Evolutionary conservation across 495 filamentous ascomycete genomes (phyloP), one percentile per base, ranked within the genome.

Genomic region (Mytilinidion resinicola): DNA sequence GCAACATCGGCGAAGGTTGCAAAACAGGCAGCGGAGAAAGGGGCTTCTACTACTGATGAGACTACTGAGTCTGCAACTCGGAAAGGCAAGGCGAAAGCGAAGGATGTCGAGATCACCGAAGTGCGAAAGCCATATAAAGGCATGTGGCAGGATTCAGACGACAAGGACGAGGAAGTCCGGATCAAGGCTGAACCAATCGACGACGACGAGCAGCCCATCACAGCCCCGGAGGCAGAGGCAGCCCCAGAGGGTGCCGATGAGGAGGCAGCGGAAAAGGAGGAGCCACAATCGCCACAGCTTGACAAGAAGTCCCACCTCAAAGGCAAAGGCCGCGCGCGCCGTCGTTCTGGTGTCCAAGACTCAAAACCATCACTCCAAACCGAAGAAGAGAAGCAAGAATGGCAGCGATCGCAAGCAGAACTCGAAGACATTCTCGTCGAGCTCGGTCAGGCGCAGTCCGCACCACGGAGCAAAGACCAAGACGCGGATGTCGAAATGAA

Each of bases 341-440:
- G 52, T 52, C 10, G 46, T 14, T 49, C 46, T 9, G 33, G 46
- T 17, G 11, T 49, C 19, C 37, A 33, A 14, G 42, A 43, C 6
- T 55, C 57, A 47, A 65, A 59, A 19, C 70, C 69, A 1, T 70
- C 68, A 2, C 53, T 71, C 37, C 71, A 75, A 59, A 76, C 74
- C 14, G 68, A 72, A 35, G 72, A 79, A 56, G 74, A 78, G 35
- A 55, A 55, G 30, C 68, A 63, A 25, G 74, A 77, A 62, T 72
- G 68, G 53, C 62, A 64, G 19, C 70, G 74, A n/a, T 62, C 66
- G 35, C 61, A 70, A 25, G 51, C 63, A 20, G 71, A 74, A 51
- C 56, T 73, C 12, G 34, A 21, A 9, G 19, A 35, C 14, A 56
- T 55, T 9, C 33, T 47, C 14, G 49, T 61, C 6, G 73, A 77